Evolutionary conservation across 1,139 yeast species (phyloP).

Genomic region (Protomyces gravidus): DNA sequence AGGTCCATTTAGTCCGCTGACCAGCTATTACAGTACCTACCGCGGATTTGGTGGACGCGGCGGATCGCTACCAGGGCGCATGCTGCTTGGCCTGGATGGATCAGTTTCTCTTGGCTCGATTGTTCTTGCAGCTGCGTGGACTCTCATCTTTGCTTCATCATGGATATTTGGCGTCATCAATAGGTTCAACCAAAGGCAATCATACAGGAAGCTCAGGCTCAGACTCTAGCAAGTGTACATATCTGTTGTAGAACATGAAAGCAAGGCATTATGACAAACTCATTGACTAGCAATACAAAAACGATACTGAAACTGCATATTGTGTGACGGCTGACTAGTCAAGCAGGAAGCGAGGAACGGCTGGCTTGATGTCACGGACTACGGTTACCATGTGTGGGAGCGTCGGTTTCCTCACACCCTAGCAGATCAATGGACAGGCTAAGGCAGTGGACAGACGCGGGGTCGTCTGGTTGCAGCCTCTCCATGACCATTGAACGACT

Average conservation of each 20-base stretch:
- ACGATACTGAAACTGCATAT: neutral
- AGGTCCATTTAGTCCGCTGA: neutral
- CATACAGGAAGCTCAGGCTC: slow-evolving; percentile 1
- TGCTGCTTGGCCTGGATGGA: neutral
- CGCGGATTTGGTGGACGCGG: neutral
- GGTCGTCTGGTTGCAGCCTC: no score
- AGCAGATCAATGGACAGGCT: no score
- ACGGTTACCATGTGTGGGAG: no score
- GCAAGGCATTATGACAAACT: no score
- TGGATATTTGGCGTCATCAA: neutral
- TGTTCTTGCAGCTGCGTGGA: neutral
- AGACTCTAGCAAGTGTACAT: neutral
- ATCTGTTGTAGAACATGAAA: no score
- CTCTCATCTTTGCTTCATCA: neutral
- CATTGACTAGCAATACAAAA: neutral
- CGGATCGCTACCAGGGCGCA: neutral
- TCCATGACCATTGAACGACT: no score
- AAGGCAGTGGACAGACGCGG: no score
- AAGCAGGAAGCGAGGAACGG: no score
- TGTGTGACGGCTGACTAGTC: no score
- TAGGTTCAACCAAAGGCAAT: neutral
- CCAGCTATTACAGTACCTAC: neutral
- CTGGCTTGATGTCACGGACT: no score
- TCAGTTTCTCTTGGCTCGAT: neutral
- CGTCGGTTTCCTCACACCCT: no score